Evolutionary conservation across 805 yeast species (phyloP), one percentile per base, ranked within the genome.

Genomic region (Hanseniaspora lindneri): DNA sequence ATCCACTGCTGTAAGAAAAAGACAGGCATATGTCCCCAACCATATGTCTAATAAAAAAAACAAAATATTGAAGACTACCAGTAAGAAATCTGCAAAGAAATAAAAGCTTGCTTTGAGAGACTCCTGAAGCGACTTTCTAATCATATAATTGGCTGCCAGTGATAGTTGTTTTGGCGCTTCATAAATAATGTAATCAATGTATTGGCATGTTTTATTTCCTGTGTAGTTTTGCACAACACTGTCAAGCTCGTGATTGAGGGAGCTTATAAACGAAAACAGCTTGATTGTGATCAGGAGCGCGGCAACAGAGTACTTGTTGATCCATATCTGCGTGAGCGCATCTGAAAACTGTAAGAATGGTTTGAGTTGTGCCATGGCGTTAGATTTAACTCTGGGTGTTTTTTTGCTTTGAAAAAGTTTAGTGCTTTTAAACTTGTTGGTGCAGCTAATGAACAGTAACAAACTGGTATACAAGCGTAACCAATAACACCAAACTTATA

Each of bases 21-120:
- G 67, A 62, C 98, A 92, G 0, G 82, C 80, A 62, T 84, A 85
- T 0, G 97, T 92, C 0, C 96, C 97, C 2, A 87, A 62, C 41
- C 82, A 74, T 54, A 89, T 56, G 28, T 87, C 86, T 8, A 89
- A 65, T 7, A 76, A 66, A 58, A 89, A 84, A 3, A 76, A 58
- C 0, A 84, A 59, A 35, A 87, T 53, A 36, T 71, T 69, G 55
- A 83, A 80, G 7, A 79, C 65, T 0, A 77, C 80, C 0, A 76
- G 72, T 0, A 84, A 58, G 10, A 76, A 56, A 41, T 77, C 50
- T 1, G 68, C 57, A 10, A 83, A 48, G 0, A 72, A 54, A 2
- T 66, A 60, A 25, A 72, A 56, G 9, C 77, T 64, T 0, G 71
- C 76, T 9, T 67, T 61, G 30, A 78, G 71, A 0, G 79, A 58